Evolutionary conservation across 164 flowering plant genomes (phyloP).

Genomic region (Saururus chinensis): DNA sequence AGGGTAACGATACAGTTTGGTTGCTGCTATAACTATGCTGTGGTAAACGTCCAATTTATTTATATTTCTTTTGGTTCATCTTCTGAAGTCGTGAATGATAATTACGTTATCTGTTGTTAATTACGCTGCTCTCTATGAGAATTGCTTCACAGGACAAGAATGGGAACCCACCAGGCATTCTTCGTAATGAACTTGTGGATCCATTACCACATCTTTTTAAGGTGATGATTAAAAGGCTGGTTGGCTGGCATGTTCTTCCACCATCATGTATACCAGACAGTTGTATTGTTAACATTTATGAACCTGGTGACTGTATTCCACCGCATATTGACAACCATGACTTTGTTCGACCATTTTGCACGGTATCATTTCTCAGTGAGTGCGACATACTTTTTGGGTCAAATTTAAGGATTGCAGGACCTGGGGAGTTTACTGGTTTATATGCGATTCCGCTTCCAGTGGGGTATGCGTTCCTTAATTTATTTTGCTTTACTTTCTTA

Average conservation of each 20-base stretch:
- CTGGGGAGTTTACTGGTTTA: conserved; percentile 72
- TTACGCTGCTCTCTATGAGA: neutral
- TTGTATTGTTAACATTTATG: conserved; percentile 93
- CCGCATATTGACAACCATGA: conserved; percentile 96
- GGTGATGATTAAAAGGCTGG: conserved; percentile 69
- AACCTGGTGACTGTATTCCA: conserved; percentile 93
- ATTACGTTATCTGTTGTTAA: neutral
- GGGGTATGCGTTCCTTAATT: conserved; percentile 44
- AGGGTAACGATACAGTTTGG: conserved; percentile 93
- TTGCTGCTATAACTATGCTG: conserved; percentile 91
- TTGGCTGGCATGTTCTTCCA: conserved; percentile 87
- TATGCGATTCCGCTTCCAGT: conserved; percentile 62
- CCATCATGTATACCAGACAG: conserved; percentile 89
- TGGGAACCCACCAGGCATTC: conserved; percentile 92
- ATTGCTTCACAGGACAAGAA: conserved; percentile 57
- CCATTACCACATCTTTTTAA: conserved; percentile 78
- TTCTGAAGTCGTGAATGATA: neutral
- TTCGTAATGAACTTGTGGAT: conserved; percentile 54
- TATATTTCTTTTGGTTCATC: neutral
- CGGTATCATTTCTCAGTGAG: conserved; percentile 87
- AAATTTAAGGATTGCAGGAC: conserved; percentile 43
- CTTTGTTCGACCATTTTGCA: conserved; percentile 91
- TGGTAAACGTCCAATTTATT: conserved; percentile 21
- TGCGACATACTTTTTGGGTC: conserved; percentile 80
- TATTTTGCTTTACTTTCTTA: neutral